These are phyloP conservation scores for Cladosporium sp. DNA, from an alignment of 2,329 filamentous ascomycete species.

Conservation along the genomic window DNA sequence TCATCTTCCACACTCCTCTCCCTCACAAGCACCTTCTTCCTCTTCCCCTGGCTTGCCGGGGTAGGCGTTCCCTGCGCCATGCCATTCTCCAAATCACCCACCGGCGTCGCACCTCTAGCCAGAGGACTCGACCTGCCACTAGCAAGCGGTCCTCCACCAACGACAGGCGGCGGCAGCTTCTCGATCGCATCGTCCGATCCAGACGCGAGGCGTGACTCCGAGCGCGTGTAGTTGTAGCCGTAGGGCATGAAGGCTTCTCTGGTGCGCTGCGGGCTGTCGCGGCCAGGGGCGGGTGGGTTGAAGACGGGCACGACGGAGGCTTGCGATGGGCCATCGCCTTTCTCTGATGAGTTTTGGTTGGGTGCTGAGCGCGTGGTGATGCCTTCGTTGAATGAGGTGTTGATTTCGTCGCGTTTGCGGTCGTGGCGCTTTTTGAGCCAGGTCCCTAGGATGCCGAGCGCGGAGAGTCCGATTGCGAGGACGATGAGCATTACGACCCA, in stretches of 20 bases:
- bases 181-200: constrained; percentile 9
- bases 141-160: neutral
- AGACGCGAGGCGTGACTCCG: constrained; percentile 20
- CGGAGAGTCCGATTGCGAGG: constrained; percentile 63
- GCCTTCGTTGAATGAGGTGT: constrained; percentile 32
- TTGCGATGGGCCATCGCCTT: neutral
- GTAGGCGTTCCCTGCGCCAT: constrained; percentile 1
- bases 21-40: constrained; percentile 20
- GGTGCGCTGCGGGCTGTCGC: constrained; percentile 26
- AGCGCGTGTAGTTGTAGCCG: constrained; percentile 29
- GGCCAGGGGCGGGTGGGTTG: constrained; percentile 14
- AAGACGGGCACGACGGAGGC: neutral
- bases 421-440: constrained; percentile 71
- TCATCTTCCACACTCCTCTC: constrained; percentile 18
- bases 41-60: constrained; percentile 10
- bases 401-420: constrained; percentile 56
- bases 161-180: neutral
- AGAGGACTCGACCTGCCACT: constrained; percentile 17
- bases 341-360: constrained; percentile 11
- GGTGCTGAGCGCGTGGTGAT: constrained; percentile 30
- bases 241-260: constrained; percentile 33
- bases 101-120: constrained; percentile 21
- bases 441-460: constrained; percentile 63
- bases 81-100: constrained; percentile 21
- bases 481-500: constrained; percentile 82